These are phyloP conservation scores for Erysimum cheiranthoides DNA, from an alignment of 345 rosid species.

Conservation along the genomic window DNA sequence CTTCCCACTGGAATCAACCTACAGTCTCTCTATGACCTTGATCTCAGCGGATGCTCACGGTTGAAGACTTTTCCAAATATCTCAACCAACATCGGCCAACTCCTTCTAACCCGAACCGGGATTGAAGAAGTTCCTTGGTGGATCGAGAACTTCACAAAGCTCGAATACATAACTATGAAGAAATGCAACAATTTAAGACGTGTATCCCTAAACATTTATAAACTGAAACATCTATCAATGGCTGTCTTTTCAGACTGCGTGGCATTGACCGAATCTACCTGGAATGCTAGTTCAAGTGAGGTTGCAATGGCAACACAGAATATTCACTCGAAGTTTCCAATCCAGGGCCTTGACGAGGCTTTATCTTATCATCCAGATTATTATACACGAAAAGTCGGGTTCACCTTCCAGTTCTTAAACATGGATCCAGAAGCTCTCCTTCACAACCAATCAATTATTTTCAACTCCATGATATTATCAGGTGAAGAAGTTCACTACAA, in stretches of 20 bases:
- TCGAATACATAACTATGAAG: background rate
- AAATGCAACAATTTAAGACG: background rate
- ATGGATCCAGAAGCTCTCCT: too few species aligned
- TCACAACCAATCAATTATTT: too few species aligned
- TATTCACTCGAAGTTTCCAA: too few species aligned
- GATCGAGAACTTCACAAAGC: background rate
- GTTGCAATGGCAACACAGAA: too few species aligned
- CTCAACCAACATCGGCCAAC: background rate
- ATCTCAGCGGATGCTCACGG: background rate
- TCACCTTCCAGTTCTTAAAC: too few species aligned
- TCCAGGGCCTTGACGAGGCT: too few species aligned
- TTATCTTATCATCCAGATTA: too few species aligned
- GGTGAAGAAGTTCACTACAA: too few species aligned
- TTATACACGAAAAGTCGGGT: too few species aligned
- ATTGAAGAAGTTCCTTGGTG: constrained; percentile 14
- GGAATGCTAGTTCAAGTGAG: background rate
- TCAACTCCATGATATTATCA: too few species aligned
- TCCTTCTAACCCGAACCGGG: background rate
- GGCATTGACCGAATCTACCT: background rate
- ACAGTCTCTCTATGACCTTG: too few species aligned
- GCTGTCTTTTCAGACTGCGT: background rate
- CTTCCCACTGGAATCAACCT: background rate
- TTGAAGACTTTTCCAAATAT: constrained; percentile 34
- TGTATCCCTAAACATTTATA: background rate
- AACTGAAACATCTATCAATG: background rate